Percentiles rank a stretch among this genome's conserved stretches.
These are phyloP conservation scores for Nicotiana attenuata DNA, from an alignment of 257 asterid genomes.

Conservation along the genomic window DNA sequence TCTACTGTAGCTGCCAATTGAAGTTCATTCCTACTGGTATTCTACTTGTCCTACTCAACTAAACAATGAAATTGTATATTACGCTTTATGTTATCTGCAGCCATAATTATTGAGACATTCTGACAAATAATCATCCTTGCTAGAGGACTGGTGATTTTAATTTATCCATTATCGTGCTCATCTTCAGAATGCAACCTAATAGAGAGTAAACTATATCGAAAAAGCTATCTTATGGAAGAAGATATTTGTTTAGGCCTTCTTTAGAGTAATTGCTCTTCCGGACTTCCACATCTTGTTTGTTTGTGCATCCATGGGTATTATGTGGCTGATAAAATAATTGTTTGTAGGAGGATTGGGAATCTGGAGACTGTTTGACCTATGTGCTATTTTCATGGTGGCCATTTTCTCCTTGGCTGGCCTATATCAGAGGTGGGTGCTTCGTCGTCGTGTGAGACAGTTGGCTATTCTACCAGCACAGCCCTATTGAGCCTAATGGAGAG, in stretches of 20 bases:
- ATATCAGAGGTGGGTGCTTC: constrained; percentile 33
- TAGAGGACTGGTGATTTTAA: background rate
- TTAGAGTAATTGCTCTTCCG: background rate
- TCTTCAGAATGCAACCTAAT: background rate
- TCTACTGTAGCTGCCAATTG: constrained; percentile 34
- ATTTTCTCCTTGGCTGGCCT: constrained; percentile 24
- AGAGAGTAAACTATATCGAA: background rate
- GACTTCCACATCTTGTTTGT: background rate
- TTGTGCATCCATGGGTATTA: background rate
- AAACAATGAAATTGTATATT: background rate
- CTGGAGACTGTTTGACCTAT: constrained; percentile 36
- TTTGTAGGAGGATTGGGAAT: constrained; percentile 51
- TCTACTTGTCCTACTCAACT: background rate
- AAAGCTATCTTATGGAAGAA: background rate
- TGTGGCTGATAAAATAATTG: background rate
- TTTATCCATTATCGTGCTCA: background rate
- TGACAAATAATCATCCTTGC: background rate
- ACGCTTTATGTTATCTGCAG: background rate
- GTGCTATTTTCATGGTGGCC: constrained; percentile 28
- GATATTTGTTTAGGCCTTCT: background rate
- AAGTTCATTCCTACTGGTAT: constrained; percentile 55
- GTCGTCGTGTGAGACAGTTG: constrained; percentile 32
- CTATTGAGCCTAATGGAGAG: background rate
- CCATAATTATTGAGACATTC: background rate
- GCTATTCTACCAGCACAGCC: constrained; percentile 16